phyloP scores from a whole-genome alignment of 331 rosid species.

The Acacia concinna region DNA sequence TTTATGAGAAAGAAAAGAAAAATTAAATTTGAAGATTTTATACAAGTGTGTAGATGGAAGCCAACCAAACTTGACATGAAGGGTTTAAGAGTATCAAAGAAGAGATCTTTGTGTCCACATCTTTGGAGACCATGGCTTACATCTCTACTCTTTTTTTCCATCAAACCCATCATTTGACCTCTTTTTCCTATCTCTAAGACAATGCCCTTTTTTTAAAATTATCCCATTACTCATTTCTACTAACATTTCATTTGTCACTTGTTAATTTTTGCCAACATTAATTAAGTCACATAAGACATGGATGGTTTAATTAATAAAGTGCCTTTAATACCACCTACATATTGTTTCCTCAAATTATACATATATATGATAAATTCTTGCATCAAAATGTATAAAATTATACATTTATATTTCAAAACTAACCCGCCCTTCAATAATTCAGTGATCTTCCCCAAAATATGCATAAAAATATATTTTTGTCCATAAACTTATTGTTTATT shows the following conservation, averaged over 20 bases:
- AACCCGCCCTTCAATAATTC: not conserved
- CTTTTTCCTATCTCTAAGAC: constrained; percentile 49
- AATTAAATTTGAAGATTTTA: not conserved
- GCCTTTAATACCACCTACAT: not conserved
- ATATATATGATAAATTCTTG: not conserved
- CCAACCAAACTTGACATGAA: constrained; percentile 75
- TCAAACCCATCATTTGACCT: constrained; percentile 65
- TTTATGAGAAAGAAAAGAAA: not conserved
- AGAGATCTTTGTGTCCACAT: constrained; percentile 79
- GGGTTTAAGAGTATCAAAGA: constrained; percentile 64
- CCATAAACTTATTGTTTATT: not conserved
- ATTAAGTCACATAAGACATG: not conserved
- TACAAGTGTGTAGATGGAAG: constrained; percentile 38
- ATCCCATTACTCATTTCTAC: not conserved
- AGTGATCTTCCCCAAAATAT: not conserved
- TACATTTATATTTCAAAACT: not conserved
- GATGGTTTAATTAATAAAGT: not conserved
- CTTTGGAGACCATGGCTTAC: constrained; percentile 81
- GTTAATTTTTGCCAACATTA: not conserved
- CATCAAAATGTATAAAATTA: not conserved
- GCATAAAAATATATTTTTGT: not conserved
- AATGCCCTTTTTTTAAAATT: constrained; percentile 35
- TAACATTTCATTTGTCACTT: not conserved
- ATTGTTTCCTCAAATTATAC: not conserved
- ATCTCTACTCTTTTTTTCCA: constrained; percentile 47